Base-by-base conservation (phyloP, 1,284 basidiomycete species). In the Cystobasidium pallidum region DNA sequence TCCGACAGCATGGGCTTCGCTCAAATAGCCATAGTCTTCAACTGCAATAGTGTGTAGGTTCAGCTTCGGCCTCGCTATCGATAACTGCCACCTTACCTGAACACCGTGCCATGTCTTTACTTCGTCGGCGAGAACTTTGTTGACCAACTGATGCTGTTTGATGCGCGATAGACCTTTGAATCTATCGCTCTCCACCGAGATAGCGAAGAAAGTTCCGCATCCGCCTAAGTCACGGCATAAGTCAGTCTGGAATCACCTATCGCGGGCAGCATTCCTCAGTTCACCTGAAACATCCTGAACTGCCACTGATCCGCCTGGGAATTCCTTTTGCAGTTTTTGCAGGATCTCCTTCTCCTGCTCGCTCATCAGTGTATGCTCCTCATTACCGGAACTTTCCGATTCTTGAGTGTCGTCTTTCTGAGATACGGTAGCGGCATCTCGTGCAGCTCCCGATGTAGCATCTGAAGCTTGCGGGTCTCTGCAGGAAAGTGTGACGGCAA, bases 171-270 rank as follows among this genome's bases (percentile, higher is more conserved):
- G 81, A 17, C 90, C 95, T 75, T 90, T 88, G 85, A 99, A 99
- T 1, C 86, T 86, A 21, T 88, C 82, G 72, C 91, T 93, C 2
- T 90, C 87, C 74, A 99, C 90, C 45, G 88, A 86, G 76, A 99
- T 96, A 47, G 93, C 91, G 80, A 96, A 99, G 82, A 99, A 99
- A 2, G 89, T 87, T 13, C 95, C 96, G 80, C 95, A 99, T 34
- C 95, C 95, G 68, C 94, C 94, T 95, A 76, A 1, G n/a, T 61
- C 49, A n/a, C 13, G 24, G 21, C 13, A 39, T 47, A 17, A n/a
- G 10, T 24, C 21, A 8, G 73, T 26, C 59, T 30, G n/a, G n/a
- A n/a, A n/a, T n/a, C n/a, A n/a, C n/a, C n/a, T n/a, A n/a, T n/a
- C n/a, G n/a, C n/a, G n/a, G n/a, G n/a, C n/a, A 45, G 13, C 52